Percentiles rank a stretch among this genome's conserved stretches.
Conservation (phyloP, 352 stramenopile genomes). For the Globisporangium spinosum region DNA sequence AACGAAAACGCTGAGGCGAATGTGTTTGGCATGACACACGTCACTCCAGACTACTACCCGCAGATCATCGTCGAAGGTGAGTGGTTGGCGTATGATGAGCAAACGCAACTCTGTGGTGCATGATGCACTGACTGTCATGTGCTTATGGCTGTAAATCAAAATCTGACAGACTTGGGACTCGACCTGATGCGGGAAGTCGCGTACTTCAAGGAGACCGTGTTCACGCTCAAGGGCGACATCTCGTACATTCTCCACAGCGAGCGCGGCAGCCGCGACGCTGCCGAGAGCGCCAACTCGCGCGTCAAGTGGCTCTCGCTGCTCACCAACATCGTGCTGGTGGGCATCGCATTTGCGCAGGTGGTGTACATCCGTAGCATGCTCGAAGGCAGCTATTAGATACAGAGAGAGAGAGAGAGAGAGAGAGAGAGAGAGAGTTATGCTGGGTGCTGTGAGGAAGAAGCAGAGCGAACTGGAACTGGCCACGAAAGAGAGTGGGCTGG, state of each 20-base stretch:
- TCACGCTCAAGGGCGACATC: slow-evolving; percentile 72
- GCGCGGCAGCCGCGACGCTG: slow-evolving; percentile 67
- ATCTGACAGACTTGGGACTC: slow-evolving; percentile 50
- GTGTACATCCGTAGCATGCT: slow-evolving; percentile 84
- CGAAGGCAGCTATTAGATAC: slow-evolving; percentile 59
- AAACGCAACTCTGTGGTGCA: not conserved
- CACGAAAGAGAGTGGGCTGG: slow-evolving; percentile 1
- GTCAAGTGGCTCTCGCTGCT: slow-evolving; percentile 83
- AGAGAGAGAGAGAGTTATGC: slow-evolving; percentile 1
- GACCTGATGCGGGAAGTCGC: slow-evolving; percentile 81
- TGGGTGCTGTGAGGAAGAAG: not conserved
- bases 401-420: not conserved
- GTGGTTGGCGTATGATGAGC: not conserved
- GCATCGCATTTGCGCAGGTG: slow-evolving; percentile 76
- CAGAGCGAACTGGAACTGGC: not conserved
- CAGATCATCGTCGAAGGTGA: slow-evolving; percentile 75
- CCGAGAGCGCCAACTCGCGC: slow-evolving; percentile 72
- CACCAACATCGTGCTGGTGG: slow-evolving; percentile 73
- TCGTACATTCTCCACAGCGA: slow-evolving; percentile 80
- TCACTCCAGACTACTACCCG: slow-evolving; percentile 63
- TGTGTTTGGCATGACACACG: slow-evolving; percentile 56
- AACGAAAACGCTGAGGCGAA: slow-evolving; percentile 47
- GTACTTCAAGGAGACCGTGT: slow-evolving; percentile 77
- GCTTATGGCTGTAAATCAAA: no score
- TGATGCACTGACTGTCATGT: not conserved